Conservation (phyloP, 768 basidiomycete genomes). For the Tulasnella calospora region DNA sequence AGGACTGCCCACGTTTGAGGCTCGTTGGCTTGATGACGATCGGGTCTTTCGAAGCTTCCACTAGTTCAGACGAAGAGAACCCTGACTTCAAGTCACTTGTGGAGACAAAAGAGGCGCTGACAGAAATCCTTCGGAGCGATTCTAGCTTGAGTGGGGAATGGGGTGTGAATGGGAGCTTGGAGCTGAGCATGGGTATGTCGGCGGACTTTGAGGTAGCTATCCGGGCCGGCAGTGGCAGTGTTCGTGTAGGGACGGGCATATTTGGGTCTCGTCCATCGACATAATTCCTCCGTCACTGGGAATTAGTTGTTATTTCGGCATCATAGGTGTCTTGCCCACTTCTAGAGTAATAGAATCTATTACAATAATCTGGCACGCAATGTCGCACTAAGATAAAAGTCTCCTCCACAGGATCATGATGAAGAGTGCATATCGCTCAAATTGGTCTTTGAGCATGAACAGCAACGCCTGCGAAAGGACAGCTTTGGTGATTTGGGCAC, state of each 20-base stretch:
- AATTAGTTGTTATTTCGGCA: background rate
- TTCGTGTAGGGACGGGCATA: slow-evolving; percentile 86
- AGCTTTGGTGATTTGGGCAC: slow-evolving; percentile 93
- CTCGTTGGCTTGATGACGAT: slow-evolving; percentile 96
- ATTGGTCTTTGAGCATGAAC: slow-evolving; percentile 97
- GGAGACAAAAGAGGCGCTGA: slow-evolving; percentile 56
- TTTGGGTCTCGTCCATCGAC: slow-evolving; percentile 52
- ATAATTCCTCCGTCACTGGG: background rate
- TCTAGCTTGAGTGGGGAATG: slow-evolving; percentile 35
- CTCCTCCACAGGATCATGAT: slow-evolving; percentile 52
- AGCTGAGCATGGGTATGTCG: slow-evolving; percentile 96
- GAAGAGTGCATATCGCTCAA: slow-evolving; percentile 79
- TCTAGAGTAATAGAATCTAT: background rate
- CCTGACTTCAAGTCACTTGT: slow-evolving; percentile 72
- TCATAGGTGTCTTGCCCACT: background rate
- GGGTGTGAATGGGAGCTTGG: slow-evolving; percentile 51
- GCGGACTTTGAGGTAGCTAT: slow-evolving; percentile 88
- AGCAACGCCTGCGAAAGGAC: slow-evolving; percentile 91
- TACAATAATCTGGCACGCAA: background rate
- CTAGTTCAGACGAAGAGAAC: slow-evolving; percentile 47
- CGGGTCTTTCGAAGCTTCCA: slow-evolving; percentile 71
- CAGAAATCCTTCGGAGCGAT: slow-evolving; percentile 41
- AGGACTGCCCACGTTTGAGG: slow-evolving; percentile 64
- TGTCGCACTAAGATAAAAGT: background rate
- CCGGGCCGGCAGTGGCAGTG: slow-evolving; percentile 75